Conservation (phyloP, 495 filamentous ascomycete species). For the Penicillium cataractarum region DNA sequence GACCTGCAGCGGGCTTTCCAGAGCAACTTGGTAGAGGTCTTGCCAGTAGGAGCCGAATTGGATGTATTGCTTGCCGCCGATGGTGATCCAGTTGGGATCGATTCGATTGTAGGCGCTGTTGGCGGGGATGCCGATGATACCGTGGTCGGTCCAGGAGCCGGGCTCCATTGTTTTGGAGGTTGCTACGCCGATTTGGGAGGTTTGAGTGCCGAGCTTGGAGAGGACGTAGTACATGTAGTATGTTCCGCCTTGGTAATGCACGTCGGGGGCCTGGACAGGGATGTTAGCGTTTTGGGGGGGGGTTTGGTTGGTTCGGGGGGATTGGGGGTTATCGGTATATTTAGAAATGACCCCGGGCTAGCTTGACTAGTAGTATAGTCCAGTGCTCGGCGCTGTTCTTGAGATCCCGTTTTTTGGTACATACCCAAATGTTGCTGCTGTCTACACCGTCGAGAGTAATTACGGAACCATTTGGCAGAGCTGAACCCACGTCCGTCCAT, state of each 20-base stretch:
- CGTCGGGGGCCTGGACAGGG: conserved; percentile 63
- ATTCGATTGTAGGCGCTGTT: conserved; percentile 67
- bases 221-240: conserved; percentile 79
- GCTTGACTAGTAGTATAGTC: not conserved
- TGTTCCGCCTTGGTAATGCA: conserved; percentile 52
- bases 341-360: not conserved
- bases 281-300: not conserved
- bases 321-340: not conserved
- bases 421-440: conserved; percentile 63
- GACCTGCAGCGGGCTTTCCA: conserved; percentile 50
- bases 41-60: conserved; percentile 74
- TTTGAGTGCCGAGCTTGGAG: conserved; percentile 63
- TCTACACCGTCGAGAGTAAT: conserved; percentile 55
- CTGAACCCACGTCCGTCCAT: conserved; percentile 63
- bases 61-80: conserved; percentile 53
- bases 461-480: conserved; percentile 57
- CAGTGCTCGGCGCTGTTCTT: not conserved
- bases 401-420: not conserved
- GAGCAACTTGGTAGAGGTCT: conserved; percentile 63
- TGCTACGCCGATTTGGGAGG: conserved; percentile 69
- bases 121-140: conserved; percentile 54
- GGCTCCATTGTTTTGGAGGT: conserved; percentile 62
- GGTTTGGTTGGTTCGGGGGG: too few relatives aligned
- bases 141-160: conserved; percentile 61
- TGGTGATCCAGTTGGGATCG: conserved; percentile 63